phyloP scores from a whole-genome alignment of 768 basidiomycete species.

The Boletellus ananas region DNA sequence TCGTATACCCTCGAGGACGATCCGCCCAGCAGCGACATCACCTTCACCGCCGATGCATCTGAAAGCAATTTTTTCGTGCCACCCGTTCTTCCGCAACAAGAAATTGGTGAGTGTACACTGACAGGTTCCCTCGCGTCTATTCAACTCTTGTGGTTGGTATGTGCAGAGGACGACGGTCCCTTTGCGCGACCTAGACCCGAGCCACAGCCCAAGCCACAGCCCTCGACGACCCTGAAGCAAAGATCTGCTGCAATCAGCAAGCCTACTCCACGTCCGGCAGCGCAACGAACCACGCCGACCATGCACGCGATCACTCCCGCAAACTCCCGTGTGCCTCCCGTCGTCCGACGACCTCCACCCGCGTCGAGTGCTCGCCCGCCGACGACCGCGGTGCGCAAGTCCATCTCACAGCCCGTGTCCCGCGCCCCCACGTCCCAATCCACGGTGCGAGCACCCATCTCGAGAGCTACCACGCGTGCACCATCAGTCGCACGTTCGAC shows the following conservation, averaged over 20 bases:
- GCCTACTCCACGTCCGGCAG: constrained; percentile 4
- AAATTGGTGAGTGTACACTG: constrained; percentile 21
- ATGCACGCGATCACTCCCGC: not conserved
- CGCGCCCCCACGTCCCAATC: constrained; percentile 25
- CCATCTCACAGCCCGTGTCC: constrained; percentile 20
- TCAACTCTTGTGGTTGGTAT: not conserved
- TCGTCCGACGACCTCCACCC: constrained; percentile 7
- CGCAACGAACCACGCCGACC: constrained; percentile 4
- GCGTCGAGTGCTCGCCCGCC: constrained; percentile 9
- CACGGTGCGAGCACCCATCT: constrained; percentile 10
- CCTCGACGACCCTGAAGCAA: not conserved
- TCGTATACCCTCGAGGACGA: constrained; percentile 35
- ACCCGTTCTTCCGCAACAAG: constrained; percentile 14
- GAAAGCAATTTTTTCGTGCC: constrained; percentile 22
- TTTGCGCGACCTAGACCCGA: constrained; percentile 18
- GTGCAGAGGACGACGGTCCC: constrained; percentile 28
- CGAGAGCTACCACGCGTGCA: constrained; percentile 19
- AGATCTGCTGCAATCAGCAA: not conserved
- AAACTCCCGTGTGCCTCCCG: constrained; percentile 10
- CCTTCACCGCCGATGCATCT: constrained; percentile 18
- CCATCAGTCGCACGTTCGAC: constrained; percentile 15
- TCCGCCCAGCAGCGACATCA: constrained; percentile 11
- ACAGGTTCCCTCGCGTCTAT: not conserved
- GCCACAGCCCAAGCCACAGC: constrained; percentile 8
- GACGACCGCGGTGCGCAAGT: not conserved